Conservation (phyloP, 345 rosid species). For the Barbarea vulgaris region DNA sequence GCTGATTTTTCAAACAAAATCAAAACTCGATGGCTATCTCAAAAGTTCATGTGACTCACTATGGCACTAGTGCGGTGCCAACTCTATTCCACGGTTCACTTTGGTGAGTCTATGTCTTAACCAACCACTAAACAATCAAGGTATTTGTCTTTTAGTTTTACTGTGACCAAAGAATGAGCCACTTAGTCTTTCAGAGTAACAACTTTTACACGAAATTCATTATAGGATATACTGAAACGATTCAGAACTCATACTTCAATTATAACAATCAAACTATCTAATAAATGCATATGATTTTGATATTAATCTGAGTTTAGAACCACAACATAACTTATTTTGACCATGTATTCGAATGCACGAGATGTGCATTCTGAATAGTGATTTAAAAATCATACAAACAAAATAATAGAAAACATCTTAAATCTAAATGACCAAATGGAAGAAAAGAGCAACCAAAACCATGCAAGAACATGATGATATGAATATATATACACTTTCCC, state of each 20-base stretch:
- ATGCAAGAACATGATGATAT: conserved; percentile 11
- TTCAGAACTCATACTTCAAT: not conserved
- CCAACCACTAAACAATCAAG: not conserved
- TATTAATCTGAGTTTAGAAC: not conserved
- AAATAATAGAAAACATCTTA: not conserved
- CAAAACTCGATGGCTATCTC: no score
- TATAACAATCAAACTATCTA: not conserved
- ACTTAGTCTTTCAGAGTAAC: not conserved
- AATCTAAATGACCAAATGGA: conserved; percentile 5
- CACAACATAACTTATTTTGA: conserved; percentile 9
- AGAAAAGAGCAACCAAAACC: conserved; percentile 5
- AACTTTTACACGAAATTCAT: not conserved
- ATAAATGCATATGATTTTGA: not conserved
- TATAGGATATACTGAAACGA: not conserved
- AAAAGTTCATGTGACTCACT: no score
- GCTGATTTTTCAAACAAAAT: no score
- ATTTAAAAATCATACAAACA: conserved; percentile 10
- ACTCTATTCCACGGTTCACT: no score
- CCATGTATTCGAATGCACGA: conserved; percentile 44
- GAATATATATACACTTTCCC: not conserved
- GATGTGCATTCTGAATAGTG: conserved; percentile 39
- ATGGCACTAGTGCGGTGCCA: no score
- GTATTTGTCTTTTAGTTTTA: not conserved
- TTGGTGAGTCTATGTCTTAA: no score
- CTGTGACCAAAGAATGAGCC: not conserved